These are phyloP conservation scores for Rhazya stricta DNA, from an alignment of 257 asterid genomes.

Conservation along the genomic window DNA sequence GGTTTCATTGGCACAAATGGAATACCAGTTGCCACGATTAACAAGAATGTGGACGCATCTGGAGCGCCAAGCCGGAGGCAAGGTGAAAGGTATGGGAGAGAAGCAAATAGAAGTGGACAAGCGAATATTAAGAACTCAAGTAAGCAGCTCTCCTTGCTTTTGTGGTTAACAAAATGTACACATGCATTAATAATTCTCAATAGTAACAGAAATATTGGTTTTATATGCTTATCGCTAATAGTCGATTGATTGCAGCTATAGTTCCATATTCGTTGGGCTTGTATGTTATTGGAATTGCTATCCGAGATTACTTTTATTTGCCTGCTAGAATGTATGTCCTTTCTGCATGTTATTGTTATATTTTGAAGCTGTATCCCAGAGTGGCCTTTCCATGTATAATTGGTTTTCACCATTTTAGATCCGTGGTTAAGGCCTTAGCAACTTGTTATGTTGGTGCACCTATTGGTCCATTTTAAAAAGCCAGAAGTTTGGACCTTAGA, in stretches of 20 bases:
- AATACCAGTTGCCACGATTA: slow-evolving; percentile 85
- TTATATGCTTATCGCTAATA: not conserved
- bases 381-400: no score
- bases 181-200: not conserved
- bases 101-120: slow-evolving; percentile 98
- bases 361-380: no score
- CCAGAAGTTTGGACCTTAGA: no score
- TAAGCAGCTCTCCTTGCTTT: slow-evolving; percentile 37
- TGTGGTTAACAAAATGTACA: not conserved
- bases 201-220: not conserved
- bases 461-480: no score
- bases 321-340: not conserved
- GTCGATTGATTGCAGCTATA: not conserved
- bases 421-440: no score
- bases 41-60: slow-evolving; percentile 98
- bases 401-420: no score
- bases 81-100: slow-evolving; percentile 99
- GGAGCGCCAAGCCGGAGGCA: slow-evolving; percentile 98
- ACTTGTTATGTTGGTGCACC: no score
- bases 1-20: slow-evolving; percentile 98
- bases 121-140: slow-evolving; percentile 91
- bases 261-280: not conserved
- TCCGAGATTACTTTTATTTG: not conserved
- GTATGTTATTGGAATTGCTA: not conserved
- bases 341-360: no score